phyloP scores from a whole-genome alignment of 2,329 filamentous ascomycete genomes.

The Drechslera avenae region DNA sequence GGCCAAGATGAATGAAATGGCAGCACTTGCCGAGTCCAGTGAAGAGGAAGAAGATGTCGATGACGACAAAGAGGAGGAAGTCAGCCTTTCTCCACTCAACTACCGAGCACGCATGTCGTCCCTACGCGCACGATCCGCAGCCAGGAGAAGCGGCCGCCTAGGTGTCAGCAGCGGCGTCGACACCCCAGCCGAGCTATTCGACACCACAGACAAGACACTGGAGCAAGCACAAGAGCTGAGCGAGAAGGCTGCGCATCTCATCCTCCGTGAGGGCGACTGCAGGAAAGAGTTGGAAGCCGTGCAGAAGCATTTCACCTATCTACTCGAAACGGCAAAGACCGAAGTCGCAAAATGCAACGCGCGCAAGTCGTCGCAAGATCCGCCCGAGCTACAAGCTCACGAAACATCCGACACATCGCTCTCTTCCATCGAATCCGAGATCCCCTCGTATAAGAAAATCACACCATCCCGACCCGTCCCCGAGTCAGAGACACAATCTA shows the following conservation, averaged over 20 bases:
- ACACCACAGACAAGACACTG: constrained; percentile 76
- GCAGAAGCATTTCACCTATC: constrained; percentile 66
- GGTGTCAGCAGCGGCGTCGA: constrained; percentile 13
- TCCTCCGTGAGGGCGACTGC: constrained; percentile 86
- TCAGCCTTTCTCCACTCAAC: constrained; percentile 41
- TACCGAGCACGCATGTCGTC: constrained; percentile 45
- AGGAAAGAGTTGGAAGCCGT: constrained; percentile 75
- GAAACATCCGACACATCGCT: constrained; percentile 25
- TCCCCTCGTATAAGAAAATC: constrained; percentile 20
- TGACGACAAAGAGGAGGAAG: constrained; percentile 34
- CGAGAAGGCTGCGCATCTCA: constrained; percentile 86
- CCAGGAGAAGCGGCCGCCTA: constrained; percentile 17
- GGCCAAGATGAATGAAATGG: constrained; percentile 65
- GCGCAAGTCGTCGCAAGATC: constrained; percentile 18
- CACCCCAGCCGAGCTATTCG: constrained; percentile 49
- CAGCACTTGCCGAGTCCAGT: constrained; percentile 41
- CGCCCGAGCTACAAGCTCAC: constrained; percentile 17
- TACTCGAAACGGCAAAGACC: constrained; percentile 63
- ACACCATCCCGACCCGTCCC: constrained; percentile 9
- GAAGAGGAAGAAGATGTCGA: constrained; percentile 33
- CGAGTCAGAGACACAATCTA: constrained; percentile 9
- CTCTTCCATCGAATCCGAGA: constrained; percentile 22
- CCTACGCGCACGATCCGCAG: constrained; percentile 35
- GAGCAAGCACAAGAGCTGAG: constrained; percentile 81
- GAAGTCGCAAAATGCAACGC: constrained; percentile 35